Evolutionary conservation across 768 basidiomycete genomes (phyloP).

Genomic region (Tricholoma hemisulphureum): DNA sequence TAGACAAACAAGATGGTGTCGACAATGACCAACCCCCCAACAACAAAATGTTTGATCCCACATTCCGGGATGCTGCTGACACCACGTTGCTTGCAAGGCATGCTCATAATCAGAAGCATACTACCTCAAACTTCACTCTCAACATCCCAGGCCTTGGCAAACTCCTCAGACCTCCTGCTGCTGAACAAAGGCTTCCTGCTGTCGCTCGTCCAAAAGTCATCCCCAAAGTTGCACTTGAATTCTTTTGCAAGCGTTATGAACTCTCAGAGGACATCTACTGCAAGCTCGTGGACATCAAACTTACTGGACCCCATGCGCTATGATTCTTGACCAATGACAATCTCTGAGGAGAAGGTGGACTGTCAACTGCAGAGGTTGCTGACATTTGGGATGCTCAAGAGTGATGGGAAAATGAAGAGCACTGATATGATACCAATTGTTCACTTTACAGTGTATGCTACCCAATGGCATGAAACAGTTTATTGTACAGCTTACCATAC

Average conservation of each 20-base stretch:
- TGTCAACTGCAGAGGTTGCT: not conserved
- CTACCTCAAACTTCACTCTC: not conserved
- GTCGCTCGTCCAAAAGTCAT: not conserved
- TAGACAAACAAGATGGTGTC: not conserved
- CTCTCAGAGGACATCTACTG: not conserved
- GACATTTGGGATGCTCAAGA: not conserved
- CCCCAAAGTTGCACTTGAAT: not conserved
- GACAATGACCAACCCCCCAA: not conserved
- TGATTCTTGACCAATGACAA: not conserved
- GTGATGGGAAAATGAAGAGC: not conserved
- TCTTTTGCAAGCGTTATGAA: not conserved
- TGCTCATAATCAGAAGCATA: too few species aligned
- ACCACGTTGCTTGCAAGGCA: too few species aligned
- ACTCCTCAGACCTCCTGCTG: not conserved
- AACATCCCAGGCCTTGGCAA: not conserved
- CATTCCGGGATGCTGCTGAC: too few species aligned
- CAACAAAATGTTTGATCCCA: too few species aligned
- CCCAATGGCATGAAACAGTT: not conserved
- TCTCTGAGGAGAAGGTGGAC: not conserved
- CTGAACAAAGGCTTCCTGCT: too few species aligned
- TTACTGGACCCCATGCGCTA: not conserved
- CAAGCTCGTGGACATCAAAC: not conserved
- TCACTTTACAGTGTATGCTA: not conserved
- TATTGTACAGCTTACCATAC: too few species aligned
- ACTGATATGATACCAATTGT: not conserved